phyloP scores from a whole-genome alignment of 2,329 filamentous ascomycete species.

The Camptophora hylomeconis region DNA sequence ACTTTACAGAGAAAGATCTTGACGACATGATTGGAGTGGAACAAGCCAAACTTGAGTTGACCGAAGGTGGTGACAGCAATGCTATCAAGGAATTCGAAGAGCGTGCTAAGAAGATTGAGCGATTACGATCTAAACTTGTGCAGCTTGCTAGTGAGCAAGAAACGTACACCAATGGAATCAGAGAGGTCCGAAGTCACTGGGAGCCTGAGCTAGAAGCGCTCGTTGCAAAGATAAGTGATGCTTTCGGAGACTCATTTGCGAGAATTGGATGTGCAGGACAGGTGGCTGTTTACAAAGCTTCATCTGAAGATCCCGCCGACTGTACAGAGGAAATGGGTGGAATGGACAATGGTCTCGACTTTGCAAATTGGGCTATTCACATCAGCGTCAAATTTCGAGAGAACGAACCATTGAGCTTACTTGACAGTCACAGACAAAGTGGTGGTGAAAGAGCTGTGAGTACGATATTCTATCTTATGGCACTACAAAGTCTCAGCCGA shows the following conservation, averaged over 20 bases:
- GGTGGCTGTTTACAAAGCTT: conserved; percentile 67
- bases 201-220: conserved; percentile 72
- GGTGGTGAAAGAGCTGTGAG: conserved; percentile 92
- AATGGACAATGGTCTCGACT: conserved; percentile 53
- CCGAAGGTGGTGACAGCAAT: conserved; percentile 50
- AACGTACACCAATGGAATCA: conserved; percentile 45
- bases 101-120: conserved; percentile 54
- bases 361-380: conserved; percentile 85
- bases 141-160: conserved; percentile 31
- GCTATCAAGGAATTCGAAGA: conserved; percentile 67
- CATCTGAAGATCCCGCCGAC: conserved; percentile 21
- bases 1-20: conserved; percentile 49
- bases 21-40: conserved; percentile 62
- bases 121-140: conserved; percentile 29
- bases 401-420: conserved; percentile 67
- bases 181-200: conserved; percentile 57
- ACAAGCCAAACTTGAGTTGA: conserved; percentile 62
- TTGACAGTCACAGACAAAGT: conserved; percentile 87
- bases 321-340: conserved; percentile 15
- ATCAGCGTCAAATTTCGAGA: conserved; percentile 92
- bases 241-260: conserved; percentile 85
- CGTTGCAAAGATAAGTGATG: conserved; percentile 69
- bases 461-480: conserved; percentile 98
- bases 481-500: conserved; percentile 81
- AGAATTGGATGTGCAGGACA: conserved; percentile 91